Conservation (phyloP, 1,284 basidiomycete species). For the Austroboletus sp. region DNA sequence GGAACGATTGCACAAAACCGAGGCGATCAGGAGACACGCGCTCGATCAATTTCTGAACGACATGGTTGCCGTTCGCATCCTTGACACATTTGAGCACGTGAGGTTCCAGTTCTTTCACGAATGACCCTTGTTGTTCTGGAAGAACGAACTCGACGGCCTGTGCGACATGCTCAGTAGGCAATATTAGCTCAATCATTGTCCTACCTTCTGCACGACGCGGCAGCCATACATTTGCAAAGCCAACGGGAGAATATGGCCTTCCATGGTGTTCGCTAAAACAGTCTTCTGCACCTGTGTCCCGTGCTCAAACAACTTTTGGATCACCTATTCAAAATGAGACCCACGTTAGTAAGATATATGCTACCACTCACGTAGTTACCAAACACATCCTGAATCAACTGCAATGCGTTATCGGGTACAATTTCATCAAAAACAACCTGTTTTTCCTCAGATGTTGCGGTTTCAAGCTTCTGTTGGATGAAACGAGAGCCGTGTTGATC, state of each 20-base stretch:
- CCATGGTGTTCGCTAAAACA: slow-evolving; percentile 68
- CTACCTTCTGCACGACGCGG: slow-evolving; percentile 81
- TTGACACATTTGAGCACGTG: slow-evolving; percentile 84
- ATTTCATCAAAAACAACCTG: slow-evolving; percentile 88
- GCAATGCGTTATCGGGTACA: slow-evolving; percentile 66
- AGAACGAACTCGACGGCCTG: slow-evolving; percentile 82
- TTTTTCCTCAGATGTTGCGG: slow-evolving; percentile 70
- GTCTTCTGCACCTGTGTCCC: slow-evolving; percentile 75
- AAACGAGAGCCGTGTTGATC: slow-evolving; percentile 93
- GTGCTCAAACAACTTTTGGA: slow-evolving; percentile 92
- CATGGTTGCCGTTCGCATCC: slow-evolving; percentile 94
- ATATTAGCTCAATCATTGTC: slow-evolving; percentile 1
- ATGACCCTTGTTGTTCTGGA: slow-evolving; percentile 67
- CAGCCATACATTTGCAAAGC: slow-evolving; percentile 96
- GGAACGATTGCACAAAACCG: slow-evolving; percentile 72
- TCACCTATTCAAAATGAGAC: slow-evolving; percentile 50
- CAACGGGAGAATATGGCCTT: slow-evolving; percentile 71
- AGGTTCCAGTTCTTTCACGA: slow-evolving; percentile 77
- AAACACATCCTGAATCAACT: slow-evolving; percentile 90
- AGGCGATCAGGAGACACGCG: slow-evolving; percentile 73
- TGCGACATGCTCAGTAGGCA: slow-evolving; percentile 5
- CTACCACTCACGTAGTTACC: slow-evolving; percentile 78
- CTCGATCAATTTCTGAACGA: slow-evolving; percentile 82
- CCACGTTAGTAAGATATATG: neutral
- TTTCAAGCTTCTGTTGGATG: slow-evolving; percentile 81